Evolutionary conservation across 2,329 filamentous ascomycete species (phyloP), one percentile per base, ranked within the genome.

Genomic region (Acrocalymma vagum): DNA sequence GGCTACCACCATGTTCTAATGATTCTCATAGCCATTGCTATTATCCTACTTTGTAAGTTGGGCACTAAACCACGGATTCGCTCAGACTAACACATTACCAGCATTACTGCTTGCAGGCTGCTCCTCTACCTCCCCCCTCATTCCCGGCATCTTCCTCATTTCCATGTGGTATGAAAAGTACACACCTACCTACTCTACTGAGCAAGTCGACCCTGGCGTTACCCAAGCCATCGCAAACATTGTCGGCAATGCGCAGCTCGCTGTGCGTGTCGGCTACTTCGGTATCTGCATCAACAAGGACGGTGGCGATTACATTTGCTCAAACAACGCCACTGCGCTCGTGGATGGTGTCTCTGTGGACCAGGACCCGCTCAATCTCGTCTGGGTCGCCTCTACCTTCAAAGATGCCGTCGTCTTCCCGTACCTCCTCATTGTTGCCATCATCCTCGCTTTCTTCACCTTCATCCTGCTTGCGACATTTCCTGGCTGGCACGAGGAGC

Each of bases 381-480:
- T 99, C 61, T 99, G 93, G 94, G 83, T 99, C 39, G 93, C 94
- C 16, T 86, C 87, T 58, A 95, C 95, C 55, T 99, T 99, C 77
- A 97, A 97, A 72, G 91, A 97, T 71, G 93, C 92, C 74, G 94
- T 99, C 68, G 93, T 99, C 29, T 99, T 99, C 69, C 94, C 94
- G 8, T 99, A 97, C 66, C 77, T 99, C 14, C 86, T 99, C 88
- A 99, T 99, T 77, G 92, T 99, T 64, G 94, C 94, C 65, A 92
- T 97, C 66, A 89, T 99, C 69, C 91, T 99, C 64, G 92, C 94
- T 58, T 97, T 97, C 75, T 81, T 97, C 71, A 96, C 91, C 70
- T 90, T 99, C 69, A 82, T 99, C 48, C 83, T 99, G 27, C 86
- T 99, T 38, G 93, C 92, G 38, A 97, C 94, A 22, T 99, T 97